Percentiles rank a stretch among this genome's conserved stretches.
Conservation (phyloP, 768 basidiomycete genomes). For the Butyriboletus loyo region DNA sequence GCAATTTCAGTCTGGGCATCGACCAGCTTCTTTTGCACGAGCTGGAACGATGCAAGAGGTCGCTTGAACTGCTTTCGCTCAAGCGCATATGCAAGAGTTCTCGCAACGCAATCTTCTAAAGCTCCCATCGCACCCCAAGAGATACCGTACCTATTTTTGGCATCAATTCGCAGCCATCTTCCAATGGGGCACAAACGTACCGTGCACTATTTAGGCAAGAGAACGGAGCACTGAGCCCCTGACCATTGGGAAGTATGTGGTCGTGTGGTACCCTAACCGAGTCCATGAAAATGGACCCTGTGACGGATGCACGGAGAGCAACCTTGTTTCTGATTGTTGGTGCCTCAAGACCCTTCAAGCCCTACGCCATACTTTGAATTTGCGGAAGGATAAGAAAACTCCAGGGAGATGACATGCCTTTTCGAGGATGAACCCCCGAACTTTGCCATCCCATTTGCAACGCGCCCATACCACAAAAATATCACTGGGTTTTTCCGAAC, state of each 20-base stretch:
- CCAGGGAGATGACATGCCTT: slow-evolving; percentile 49
- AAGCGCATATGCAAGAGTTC: slow-evolving; percentile 78
- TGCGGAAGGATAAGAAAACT: background rate
- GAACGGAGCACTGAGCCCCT: slow-evolving; percentile 83
- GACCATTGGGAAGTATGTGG: slow-evolving; percentile 71
- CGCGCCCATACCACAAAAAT: slow-evolving; percentile 92
- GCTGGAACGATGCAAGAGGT: slow-evolving; percentile 91
- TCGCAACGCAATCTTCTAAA: slow-evolving; percentile 83
- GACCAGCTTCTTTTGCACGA: slow-evolving; percentile 96
- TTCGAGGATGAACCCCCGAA: slow-evolving; percentile 88
- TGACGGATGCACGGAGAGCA: slow-evolving; percentile 80
- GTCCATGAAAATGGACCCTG: slow-evolving; percentile 91
- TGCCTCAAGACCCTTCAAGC: slow-evolving; percentile 74
- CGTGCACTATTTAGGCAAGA: slow-evolving; percentile 90
- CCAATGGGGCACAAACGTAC: slow-evolving; percentile 26
- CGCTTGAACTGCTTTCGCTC: slow-evolving; percentile 88
- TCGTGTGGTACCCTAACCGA: slow-evolving; percentile 74
- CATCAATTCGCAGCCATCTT: background rate
- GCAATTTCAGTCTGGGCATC: slow-evolving; percentile 88
- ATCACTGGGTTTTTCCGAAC: slow-evolving; percentile 48
- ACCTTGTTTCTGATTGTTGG: slow-evolving; percentile 92
- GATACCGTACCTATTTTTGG: slow-evolving; percentile 63
- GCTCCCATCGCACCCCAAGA: slow-evolving; percentile 97
- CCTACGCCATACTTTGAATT: slow-evolving; percentile 43
- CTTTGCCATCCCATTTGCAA: slow-evolving; percentile 90